These are phyloP conservation scores for Potentilla sterilis DNA, from an alignment of 306 rosid genomes.

Conservation along the genomic window DNA sequence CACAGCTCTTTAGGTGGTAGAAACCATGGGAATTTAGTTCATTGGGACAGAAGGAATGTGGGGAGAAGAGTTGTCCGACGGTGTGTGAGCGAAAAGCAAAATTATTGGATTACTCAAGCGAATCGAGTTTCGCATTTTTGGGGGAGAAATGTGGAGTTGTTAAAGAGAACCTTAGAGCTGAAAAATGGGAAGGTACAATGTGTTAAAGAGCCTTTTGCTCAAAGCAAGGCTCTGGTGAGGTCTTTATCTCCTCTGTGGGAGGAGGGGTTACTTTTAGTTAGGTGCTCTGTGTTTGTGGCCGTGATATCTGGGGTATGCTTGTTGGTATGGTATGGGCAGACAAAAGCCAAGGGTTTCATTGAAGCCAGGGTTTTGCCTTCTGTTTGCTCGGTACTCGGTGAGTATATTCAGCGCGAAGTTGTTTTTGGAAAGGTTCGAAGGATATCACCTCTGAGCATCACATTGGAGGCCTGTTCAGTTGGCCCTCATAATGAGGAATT, in stretches of 20 bases:
- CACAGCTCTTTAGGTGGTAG: slow-evolving; percentile 38
- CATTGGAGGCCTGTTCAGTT: slow-evolving; percentile 75
- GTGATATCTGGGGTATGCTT: slow-evolving; percentile 74
- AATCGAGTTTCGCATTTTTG: slow-evolving; percentile 53
- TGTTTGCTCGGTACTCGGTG: slow-evolving; percentile 70
- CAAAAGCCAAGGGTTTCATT: slow-evolving; percentile 62
- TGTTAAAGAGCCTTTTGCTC: slow-evolving; percentile 49
- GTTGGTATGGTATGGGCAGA: slow-evolving; percentile 73
- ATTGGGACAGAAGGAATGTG: slow-evolving; percentile 30
- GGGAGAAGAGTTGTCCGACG: slow-evolving; percentile 35
- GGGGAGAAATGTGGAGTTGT: slow-evolving; percentile 61
- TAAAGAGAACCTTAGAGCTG: slow-evolving; percentile 43
- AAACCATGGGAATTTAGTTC: slow-evolving; percentile 33
- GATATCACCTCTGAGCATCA: slow-evolving; percentile 79
- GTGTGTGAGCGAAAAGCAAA: slow-evolving; percentile 44
- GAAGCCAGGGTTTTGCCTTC: slow-evolving; percentile 73
- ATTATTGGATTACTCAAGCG: slow-evolving; percentile 47
- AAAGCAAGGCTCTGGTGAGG: slow-evolving; percentile 44
- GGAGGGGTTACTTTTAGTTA: slow-evolving; percentile 67
- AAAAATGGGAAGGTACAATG: slow-evolving; percentile 57
- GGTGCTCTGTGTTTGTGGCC: slow-evolving; percentile 64
- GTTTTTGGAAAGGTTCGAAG: slow-evolving; percentile 76
- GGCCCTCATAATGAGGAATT: slow-evolving; percentile 81
- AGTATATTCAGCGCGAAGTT: slow-evolving; percentile 67
- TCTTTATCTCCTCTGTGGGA: slow-evolving; percentile 55